Percentiles rank a stretch among this genome's conserved stretches.
Conservation (phyloP, 768 basidiomycete species). For the Tricholoma matsutake region DNA sequence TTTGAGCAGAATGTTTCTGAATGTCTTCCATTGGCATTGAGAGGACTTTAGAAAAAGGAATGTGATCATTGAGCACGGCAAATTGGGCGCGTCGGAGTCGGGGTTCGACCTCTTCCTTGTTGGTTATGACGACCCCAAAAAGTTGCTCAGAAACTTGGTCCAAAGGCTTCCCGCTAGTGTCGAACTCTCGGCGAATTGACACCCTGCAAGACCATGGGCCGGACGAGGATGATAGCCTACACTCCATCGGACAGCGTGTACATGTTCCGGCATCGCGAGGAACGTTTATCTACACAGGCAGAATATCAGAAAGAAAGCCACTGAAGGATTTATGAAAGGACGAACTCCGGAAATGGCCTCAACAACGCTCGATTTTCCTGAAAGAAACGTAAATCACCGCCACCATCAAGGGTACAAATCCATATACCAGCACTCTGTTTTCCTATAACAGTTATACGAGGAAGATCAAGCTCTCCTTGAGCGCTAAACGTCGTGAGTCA, state of each 20-base stretch:
- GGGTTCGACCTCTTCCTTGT: constrained; percentile 38
- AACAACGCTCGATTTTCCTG: constrained; percentile 40
- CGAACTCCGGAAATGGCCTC: constrained; percentile 6
- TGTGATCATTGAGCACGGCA: constrained; percentile 18
- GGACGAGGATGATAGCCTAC: constrained; percentile 23
- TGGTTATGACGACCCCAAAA: constrained; percentile 24
- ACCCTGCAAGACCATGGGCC: constrained; percentile 35
- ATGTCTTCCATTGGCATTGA: constrained; percentile 23
- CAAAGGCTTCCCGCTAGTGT: constrained; percentile 23
- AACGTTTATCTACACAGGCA: constrained; percentile 32
- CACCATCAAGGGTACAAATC: neutral
- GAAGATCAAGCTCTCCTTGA: constrained; percentile 45
- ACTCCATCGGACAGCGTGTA: constrained; percentile 35
- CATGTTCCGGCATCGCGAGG: constrained; percentile 4
- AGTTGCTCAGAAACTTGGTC: constrained; percentile 13
- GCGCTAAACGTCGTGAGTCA: constrained; percentile 22
- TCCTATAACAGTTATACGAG: constrained; percentile 49
- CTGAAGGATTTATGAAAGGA: neutral
- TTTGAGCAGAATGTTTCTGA: constrained; percentile 11
- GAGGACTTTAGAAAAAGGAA: constrained; percentile 6
- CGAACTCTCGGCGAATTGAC: constrained; percentile 37
- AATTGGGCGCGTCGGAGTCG: constrained; percentile 41
- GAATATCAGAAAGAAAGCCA: neutral
- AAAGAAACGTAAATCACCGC: neutral
- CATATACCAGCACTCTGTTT: constrained; percentile 46